Evolutionary conservation across 2,329 filamentous ascomycete species (phyloP).

Genomic region (Talaromyces sp.): DNA sequence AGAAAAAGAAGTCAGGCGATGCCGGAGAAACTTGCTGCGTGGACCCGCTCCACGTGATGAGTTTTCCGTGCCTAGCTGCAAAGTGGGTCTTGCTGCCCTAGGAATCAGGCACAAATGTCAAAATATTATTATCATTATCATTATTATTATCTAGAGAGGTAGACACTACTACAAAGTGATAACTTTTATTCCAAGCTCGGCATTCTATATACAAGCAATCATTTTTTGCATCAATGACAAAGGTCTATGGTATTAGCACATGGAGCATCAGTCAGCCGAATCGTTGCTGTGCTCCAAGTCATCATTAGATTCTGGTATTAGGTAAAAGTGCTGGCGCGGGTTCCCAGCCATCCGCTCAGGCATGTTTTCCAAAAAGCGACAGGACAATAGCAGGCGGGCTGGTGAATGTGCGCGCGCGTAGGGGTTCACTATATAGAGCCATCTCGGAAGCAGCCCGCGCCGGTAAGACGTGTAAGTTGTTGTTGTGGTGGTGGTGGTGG

Average conservation of each 20-base stretch:
- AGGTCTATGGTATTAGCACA: neutral
- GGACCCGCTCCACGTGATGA: neutral
- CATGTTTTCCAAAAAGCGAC: neutral
- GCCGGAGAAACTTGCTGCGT: neutral
- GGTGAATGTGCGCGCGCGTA: neutral
- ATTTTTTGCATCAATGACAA: neutral
- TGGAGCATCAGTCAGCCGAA: neutral
- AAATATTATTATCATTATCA: neutral
- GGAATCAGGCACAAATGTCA: neutral
- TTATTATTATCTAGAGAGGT: neutral
- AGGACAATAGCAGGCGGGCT: neutral
- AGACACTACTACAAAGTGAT: too few relatives aligned
- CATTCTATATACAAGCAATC: neutral
- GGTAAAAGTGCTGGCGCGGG: neutral
- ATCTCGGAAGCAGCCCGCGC: neutral
- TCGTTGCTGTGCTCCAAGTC: neutral
- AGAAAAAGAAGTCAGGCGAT: neutral
- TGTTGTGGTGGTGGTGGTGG: neutral
- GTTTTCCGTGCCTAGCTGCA: neutral
- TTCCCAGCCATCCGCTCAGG: neutral
- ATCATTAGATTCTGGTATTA: constrained; percentile 1
- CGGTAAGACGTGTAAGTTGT: neutral
- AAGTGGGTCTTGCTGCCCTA: neutral
- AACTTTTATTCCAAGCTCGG: neutral
- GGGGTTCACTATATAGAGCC: neutral